phyloP scores from a whole-genome alignment of 495 filamentous ascomycete genomes.

The Penicillium daleae region DNA sequence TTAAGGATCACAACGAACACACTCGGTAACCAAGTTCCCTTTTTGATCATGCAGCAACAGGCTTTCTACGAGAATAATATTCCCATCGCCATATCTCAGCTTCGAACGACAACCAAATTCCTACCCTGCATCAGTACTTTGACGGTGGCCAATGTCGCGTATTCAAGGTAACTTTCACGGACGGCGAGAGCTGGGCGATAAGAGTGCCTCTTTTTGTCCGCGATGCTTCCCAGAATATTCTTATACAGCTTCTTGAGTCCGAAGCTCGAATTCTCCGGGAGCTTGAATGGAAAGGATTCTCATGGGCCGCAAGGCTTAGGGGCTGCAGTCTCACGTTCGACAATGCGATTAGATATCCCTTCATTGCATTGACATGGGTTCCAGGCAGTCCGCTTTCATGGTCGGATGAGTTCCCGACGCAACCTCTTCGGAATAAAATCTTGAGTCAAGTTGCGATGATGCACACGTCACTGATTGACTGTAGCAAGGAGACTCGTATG shows the following conservation, averaged over 20 bases:
- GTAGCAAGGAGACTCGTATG: constrained; percentile 14
- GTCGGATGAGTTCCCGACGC: constrained; percentile 13
- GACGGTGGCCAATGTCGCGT: constrained; percentile 14
- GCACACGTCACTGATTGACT: constrained; percentile 18
- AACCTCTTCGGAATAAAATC: constrained; percentile 19
- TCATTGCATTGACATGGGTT: constrained; percentile 20
- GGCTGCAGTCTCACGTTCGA: constrained; percentile 18
- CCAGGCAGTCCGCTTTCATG: constrained; percentile 14
- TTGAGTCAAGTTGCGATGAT: constrained; percentile 11
- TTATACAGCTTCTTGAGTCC: constrained; percentile 15
- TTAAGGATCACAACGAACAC: too few relatives aligned
- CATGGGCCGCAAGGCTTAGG: constrained; percentile 19
- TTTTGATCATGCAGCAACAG: not conserved
- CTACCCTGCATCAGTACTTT: constrained; percentile 8
- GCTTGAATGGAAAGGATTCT: constrained; percentile 16
- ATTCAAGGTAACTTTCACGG: constrained; percentile 22
- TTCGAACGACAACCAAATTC: constrained; percentile 18
- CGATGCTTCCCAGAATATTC: constrained; percentile 5
- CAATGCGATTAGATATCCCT: constrained; percentile 18
- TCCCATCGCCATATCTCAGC: constrained; percentile 15
- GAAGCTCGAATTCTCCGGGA: constrained; percentile 9
- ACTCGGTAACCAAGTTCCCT: too few relatives aligned
- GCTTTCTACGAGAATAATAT: constrained; percentile 3
- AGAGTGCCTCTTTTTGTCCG: constrained; percentile 18
- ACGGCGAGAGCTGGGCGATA: constrained; percentile 22